phyloP scores from a whole-genome alignment of 352 stramenopile species.

The Sclerospora graminicola region DNA sequence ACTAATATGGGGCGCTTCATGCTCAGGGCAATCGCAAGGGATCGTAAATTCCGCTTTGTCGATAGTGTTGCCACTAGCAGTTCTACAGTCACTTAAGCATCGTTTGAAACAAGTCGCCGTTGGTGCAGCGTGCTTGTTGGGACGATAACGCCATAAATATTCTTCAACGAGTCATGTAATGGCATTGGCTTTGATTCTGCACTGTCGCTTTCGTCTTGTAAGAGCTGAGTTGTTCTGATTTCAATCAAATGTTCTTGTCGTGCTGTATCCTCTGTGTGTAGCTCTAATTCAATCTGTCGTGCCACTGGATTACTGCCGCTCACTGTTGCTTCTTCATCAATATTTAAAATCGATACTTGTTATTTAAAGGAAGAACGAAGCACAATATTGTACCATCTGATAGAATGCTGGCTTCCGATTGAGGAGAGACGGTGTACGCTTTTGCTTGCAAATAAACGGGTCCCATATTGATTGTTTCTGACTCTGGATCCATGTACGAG shows the following conservation, averaged over 20 bases:
- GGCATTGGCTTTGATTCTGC: slow-evolving; percentile 12
- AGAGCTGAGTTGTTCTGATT: slow-evolving; percentile 24
- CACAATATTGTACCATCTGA: no score
- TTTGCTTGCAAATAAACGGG: no score
- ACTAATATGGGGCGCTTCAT: slow-evolving; percentile 72
- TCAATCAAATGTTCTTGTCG: slow-evolving; percentile 42
- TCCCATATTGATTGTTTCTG: no score
- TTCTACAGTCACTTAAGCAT: slow-evolving; percentile 7
- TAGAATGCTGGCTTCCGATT: no score
- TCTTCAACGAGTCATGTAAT: slow-evolving; percentile 68
- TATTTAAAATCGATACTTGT: no score
- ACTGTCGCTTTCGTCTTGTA: slow-evolving; percentile 1
- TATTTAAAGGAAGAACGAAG: no score
- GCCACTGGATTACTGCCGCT: slow-evolving; percentile 21
- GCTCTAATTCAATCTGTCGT: slow-evolving; percentile 49
- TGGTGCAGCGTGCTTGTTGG: slow-evolving; percentile 41
- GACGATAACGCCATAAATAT: slow-evolving; percentile 77
- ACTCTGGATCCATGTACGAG: no score
- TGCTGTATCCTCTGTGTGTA: slow-evolving; percentile 31
- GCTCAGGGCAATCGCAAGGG: slow-evolving; percentile 71
- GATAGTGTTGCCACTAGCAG: slow-evolving; percentile 55
- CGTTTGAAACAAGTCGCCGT: slow-evolving; percentile 2
- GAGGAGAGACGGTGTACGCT: no score
- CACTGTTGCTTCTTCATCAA: slow-evolving; percentile 40
- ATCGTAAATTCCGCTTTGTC: slow-evolving; percentile 68